These are phyloP conservation scores for Xylaria grammica DNA, from an alignment of 495 filamentous ascomycete species.

Conservation along the genomic window DNA sequence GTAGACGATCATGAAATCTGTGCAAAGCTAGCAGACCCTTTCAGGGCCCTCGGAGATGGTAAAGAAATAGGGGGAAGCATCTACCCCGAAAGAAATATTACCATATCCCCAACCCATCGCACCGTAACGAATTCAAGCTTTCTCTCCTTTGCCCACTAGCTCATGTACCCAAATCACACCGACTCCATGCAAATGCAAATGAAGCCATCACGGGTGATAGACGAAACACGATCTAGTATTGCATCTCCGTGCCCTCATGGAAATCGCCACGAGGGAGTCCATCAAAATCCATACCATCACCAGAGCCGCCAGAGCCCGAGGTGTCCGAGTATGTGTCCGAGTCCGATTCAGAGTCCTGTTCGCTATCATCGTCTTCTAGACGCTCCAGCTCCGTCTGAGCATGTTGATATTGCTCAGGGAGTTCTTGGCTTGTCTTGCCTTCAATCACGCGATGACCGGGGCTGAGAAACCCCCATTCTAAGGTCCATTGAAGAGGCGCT, in stretches of 20 bases:
- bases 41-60: neutral
- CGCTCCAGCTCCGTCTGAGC: neutral
- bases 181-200: neutral
- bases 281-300: neutral
- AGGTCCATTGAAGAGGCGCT: neutral
- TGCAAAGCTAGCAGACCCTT: neutral
- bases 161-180: neutral
- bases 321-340: neutral
- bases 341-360: neutral
- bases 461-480: neutral
- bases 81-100: neutral
- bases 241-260: neutral
- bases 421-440: neutral
- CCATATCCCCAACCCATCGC: neutral
- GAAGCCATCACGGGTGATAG: neutral
- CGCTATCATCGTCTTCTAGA: neutral
- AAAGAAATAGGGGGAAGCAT: too few relatives aligned
- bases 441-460: too few relatives aligned
- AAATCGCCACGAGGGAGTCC: too few relatives aligned
- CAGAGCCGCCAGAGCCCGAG: neutral
- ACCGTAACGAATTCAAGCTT: neutral
- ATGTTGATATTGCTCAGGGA: conserved; percentile 1
- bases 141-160: too few relatives aligned
- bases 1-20: neutral
- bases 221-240: neutral